These are phyloP conservation scores for Mesembryanthemum crystallinum DNA, from an alignment of 148 eudicot species.

Conservation along the genomic window DNA sequence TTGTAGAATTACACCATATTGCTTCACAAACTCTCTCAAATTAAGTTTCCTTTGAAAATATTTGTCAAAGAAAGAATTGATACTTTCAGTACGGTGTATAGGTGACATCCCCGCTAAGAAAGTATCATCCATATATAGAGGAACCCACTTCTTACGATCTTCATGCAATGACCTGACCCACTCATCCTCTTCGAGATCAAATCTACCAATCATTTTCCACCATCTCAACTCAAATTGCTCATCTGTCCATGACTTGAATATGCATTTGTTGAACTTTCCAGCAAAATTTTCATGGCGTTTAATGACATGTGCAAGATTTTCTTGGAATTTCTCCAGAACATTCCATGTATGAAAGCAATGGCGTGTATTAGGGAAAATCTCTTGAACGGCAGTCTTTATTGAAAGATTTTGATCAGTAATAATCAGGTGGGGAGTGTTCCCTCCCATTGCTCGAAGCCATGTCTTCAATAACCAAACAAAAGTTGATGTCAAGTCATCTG, in stretches of 20 bases:
- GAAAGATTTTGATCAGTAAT: slow-evolving; percentile 42
- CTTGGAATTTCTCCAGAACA: slow-evolving; percentile 47
- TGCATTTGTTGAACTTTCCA: slow-evolving; percentile 43
- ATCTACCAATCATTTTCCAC: slow-evolving; percentile 52
- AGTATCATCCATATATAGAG: slow-evolving; percentile 36
- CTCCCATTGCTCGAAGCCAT: slow-evolving; percentile 58
- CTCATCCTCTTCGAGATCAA: slow-evolving; percentile 47
- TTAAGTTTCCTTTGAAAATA: slow-evolving; percentile 46
- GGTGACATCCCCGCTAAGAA: slow-evolving; percentile 54
- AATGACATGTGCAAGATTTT: slow-evolving; percentile 34
- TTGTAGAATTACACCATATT: slow-evolving; percentile 45
- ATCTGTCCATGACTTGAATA: slow-evolving; percentile 52
- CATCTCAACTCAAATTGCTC: slow-evolving; percentile 51
- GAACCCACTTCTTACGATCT: slow-evolving; percentile 53
- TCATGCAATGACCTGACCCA: slow-evolving; percentile 45
- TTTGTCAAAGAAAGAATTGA: slow-evolving; percentile 51
- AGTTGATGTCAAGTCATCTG: slow-evolving; percentile 41
- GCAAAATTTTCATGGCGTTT: slow-evolving; percentile 37
- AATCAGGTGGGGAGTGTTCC: slow-evolving; percentile 38
- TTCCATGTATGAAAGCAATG: slow-evolving; percentile 50
- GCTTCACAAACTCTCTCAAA: slow-evolving; percentile 51
- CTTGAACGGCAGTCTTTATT: slow-evolving; percentile 38
- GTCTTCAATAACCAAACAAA: slow-evolving; percentile 53
- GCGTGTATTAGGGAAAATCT: slow-evolving; percentile 41
- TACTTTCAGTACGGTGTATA: slow-evolving; percentile 39